Percentiles rank a stretch among this genome's conserved stretches.
These are phyloP conservation scores for Diaporthe humulicola DNA, from an alignment of 2,329 filamentous ascomycete genomes.

Conservation along the genomic window DNA sequence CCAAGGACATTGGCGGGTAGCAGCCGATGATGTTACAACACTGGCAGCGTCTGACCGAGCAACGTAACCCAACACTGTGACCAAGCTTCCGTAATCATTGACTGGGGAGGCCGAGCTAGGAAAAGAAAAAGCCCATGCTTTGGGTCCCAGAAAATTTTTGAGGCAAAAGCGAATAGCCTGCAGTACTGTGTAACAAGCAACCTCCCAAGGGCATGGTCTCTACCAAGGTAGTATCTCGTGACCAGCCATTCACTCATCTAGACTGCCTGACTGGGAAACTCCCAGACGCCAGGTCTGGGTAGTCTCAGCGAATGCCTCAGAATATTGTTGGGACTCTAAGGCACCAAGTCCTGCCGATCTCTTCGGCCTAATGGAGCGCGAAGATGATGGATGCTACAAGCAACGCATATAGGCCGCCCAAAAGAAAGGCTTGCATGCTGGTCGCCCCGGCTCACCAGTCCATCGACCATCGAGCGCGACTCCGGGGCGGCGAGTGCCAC, in stretches of 20 bases:
- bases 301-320: neutral
- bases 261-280: neutral
- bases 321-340: constrained; percentile 10
- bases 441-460: constrained; percentile 5
- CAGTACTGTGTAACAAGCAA: neutral
- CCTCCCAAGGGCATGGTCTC: neutral
- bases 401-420: neutral
- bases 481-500: constrained; percentile 3
- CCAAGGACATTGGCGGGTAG: constrained; percentile 17
- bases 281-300: neutral
- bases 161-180: constrained; percentile 9
- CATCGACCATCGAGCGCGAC: constrained; percentile 15
- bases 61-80: constrained; percentile 23
- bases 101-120: neutral
- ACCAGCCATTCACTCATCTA: neutral
- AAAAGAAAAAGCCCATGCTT: neutral
- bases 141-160: neutral
- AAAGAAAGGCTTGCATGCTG: neutral
- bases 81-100: constrained; percentile 15
- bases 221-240: neutral
- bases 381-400: neutral
- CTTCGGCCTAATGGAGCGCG: constrained; percentile 11
- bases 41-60: constrained; percentile 17
- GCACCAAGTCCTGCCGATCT: constrained; percentile 21
- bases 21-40: constrained; percentile 24